Conservation (phyloP, 108 stramenopile species). For the Pseudonitzschia multistriata region DNA sequence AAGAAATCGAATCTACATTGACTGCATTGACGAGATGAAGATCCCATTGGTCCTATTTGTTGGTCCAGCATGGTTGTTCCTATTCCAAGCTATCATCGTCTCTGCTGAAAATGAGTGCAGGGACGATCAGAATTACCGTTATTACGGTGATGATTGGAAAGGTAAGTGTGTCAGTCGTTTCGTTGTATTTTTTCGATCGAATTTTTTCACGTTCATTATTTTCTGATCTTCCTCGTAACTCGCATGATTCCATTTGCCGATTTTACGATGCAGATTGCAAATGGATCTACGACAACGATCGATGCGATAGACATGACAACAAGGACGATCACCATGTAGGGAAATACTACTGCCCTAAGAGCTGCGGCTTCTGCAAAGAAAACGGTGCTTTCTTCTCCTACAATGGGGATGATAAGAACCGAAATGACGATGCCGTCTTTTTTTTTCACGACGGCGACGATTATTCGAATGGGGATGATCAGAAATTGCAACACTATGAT, state of each 20-base stretch:
- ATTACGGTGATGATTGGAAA: conserved; percentile 1
- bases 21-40: neutral
- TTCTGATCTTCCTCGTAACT: neutral
- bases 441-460: neutral
- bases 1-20: too few species aligned
- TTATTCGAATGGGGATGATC: neutral
- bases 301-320: neutral
- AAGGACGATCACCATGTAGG: neutral
- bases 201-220: neutral
- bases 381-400: too few species aligned
- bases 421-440: too few species aligned
- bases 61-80: neutral
- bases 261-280: neutral
- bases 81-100: neutral
- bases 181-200: neutral
- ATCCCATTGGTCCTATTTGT: neutral
- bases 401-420: too few species aligned
- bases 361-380: neutral
- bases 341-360: neutral
- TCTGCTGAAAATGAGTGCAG: neutral
- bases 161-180: neutral
- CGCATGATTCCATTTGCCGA: neutral
- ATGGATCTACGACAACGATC: neutral
- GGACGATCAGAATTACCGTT: neutral
- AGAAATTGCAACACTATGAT: neutral